Percentiles rank a stretch among this genome's conserved stretches.
Conservation (phyloP, 495 filamentous ascomycete species). For the Talaromyces thailandensis region DNA sequence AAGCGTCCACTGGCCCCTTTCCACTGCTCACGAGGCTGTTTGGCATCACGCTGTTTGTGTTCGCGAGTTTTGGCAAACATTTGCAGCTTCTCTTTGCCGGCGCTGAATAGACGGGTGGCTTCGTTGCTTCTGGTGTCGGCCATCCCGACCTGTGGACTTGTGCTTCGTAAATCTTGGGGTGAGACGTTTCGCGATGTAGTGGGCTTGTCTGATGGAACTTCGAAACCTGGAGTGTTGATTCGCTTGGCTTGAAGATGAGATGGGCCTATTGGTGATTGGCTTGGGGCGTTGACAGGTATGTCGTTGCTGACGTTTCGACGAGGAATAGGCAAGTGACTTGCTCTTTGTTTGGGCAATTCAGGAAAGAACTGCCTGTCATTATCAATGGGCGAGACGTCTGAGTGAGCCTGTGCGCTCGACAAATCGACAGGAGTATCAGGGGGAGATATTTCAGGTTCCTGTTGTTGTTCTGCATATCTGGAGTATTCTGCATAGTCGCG, state of each 20-base stretch:
- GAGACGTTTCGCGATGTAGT: not conserved
- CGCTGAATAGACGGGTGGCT: not conserved
- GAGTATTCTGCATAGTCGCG: constrained; percentile 3
- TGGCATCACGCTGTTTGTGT: constrained; percentile 10
- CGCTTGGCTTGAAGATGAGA: not conserved
- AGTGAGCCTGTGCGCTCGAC: constrained; percentile 13
- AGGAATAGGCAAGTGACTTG: constrained; percentile 7
- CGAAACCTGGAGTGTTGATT: not conserved
- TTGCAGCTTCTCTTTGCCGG: constrained; percentile 7
- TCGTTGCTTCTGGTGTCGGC: not conserved
- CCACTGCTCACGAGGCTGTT: constrained; percentile 33
- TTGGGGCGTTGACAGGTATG: not conserved
- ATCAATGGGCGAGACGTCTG: constrained; percentile 38
- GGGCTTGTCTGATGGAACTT: not conserved
- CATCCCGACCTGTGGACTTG: not conserved
- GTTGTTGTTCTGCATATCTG: not conserved
- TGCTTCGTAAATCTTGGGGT: not conserved
- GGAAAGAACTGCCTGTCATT: constrained; percentile 13
- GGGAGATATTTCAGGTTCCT: constrained; percentile 34
- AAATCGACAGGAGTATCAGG: constrained; percentile 26
- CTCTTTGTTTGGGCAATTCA: constrained; percentile 5
- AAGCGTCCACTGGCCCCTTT: constrained; percentile 40
- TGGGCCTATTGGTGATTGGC: not conserved
- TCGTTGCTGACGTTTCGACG: not conserved
- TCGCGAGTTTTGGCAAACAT: constrained; percentile 17